Evolutionary conservation across 495 filamentous ascomycete genomes (phyloP), one percentile per base, ranked within the genome.

Genomic region (Podospora pseudoanserina): DNA sequence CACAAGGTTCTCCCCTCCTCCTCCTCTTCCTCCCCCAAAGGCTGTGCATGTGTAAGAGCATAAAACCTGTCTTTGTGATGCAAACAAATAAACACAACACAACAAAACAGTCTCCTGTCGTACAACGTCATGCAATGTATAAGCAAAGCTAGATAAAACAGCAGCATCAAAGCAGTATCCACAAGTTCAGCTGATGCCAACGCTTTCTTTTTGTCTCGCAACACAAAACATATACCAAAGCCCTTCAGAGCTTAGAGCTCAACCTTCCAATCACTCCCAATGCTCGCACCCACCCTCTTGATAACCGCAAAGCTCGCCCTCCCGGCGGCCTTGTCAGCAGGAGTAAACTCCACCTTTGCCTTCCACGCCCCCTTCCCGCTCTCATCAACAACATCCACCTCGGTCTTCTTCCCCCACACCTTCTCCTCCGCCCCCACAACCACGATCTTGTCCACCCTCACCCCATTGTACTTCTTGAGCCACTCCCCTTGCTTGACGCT

Each of bases 241-340:
- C 7, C 30, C 7, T 32, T 7, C 30, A 32, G 30, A 32, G 3
- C 30, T 68, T 71, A 80, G 28, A 82, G 74, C 23, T 89, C 86
- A 71, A 96, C 86, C 77, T 84, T 91, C 93, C 93, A 99, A 67
- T 91, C 89, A 75, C 86, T 88, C 57, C 89, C 90, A 78, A 99
- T 88, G 56, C 77, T 83, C 49, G 91, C 89, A 34, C 86, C 88
- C 16, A 94, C 90, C 76, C 92, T 89, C 80, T 88, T 90, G 53
- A 97, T 86, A 27, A 96, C 84, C 28, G 90, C 94, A 85, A 91
- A 96, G 13, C 85, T 83, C 9, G 92, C 93, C 75, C 86, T 90
- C 49, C 86, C 85, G 15, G 79, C 81, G 28, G 79, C 80, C 39
- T 49, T 49, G 15, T 49, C 39, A 30, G 86, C 87, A 53, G 84